Percentiles rank a stretch among this genome's conserved stretches.
Evolutionary conservation across 305 asterid genomes (phyloP).

Genomic region (Petunia hybrid): DNA sequence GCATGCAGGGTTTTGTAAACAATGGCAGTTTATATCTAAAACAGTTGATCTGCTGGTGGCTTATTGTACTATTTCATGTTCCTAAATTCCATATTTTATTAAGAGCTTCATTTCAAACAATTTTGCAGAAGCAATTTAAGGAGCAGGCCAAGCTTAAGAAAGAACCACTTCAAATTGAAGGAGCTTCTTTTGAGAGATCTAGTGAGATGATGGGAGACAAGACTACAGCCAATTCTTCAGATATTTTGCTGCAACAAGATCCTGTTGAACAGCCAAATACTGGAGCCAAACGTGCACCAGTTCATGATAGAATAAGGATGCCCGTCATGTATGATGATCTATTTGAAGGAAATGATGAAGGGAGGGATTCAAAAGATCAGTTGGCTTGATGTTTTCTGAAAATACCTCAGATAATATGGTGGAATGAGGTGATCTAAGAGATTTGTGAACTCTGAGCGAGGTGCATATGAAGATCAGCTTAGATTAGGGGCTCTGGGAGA

Average conservation of each 20-base stretch:
- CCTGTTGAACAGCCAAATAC: constrained; percentile 37
- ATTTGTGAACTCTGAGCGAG: constrained; percentile 32
- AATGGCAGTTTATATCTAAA: background rate
- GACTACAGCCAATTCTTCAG: constrained; percentile 26
- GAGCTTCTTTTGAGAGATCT: constrained; percentile 44
- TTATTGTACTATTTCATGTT: background rate
- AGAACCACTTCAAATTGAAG: constrained; percentile 39
- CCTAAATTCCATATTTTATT: background rate
- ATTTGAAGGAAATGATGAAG: constrained; percentile 41
- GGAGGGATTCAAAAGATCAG: constrained; percentile 20
- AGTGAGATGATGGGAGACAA: no score
- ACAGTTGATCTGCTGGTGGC: background rate
- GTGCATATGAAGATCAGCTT: constrained; percentile 5
- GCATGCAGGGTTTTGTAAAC: background rate
- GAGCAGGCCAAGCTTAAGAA: constrained; percentile 51
- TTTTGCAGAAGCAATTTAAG: constrained; percentile 82
- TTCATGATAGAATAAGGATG: constrained; percentile 72
- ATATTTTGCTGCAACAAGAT: constrained; percentile 42
- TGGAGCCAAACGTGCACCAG: constrained; percentile 53
- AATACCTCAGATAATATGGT: background rate
- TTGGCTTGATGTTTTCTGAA: background rate
- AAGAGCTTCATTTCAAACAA: background rate
- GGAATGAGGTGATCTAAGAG: constrained; percentile 36
- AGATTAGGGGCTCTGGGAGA: background rate
- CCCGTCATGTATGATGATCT: constrained; percentile 84